These are phyloP conservation scores for Amanita exitialis DNA, from an alignment of 768 basidiomycete genomes.

Conservation along the genomic window DNA sequence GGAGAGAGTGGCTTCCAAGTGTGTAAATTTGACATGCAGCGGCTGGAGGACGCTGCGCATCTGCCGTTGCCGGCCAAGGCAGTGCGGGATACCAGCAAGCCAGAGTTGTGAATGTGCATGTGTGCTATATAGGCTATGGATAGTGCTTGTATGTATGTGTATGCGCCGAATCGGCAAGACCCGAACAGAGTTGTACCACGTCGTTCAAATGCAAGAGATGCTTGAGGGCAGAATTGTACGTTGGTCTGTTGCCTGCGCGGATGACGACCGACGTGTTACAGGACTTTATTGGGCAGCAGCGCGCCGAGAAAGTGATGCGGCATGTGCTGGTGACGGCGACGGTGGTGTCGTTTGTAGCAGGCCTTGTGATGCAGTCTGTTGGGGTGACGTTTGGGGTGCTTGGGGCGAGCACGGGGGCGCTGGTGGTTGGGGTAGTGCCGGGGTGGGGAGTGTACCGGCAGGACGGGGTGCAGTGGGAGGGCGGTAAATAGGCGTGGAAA, in stretches of 20 bases:
- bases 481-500: not conserved
- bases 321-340: constrained; percentile 33
- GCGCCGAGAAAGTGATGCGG: constrained; percentile 37
- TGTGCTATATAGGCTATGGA: too few species aligned
- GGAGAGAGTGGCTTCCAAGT: constrained; percentile 18
- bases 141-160: not conserved
- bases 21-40: constrained; percentile 19
- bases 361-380: constrained; percentile 48
- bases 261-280: constrained; percentile 12
- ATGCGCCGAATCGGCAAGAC: too few species aligned
- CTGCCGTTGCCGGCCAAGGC: not conserved
- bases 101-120: too few species aligned
- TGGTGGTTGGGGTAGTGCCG: constrained; percentile 47
- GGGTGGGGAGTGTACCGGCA: constrained; percentile 61
- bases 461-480: constrained; percentile 49
- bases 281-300: constrained; percentile 57
- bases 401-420: constrained; percentile 24
- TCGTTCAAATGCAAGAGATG: constrained; percentile 6
- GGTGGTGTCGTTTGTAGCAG: constrained; percentile 45
- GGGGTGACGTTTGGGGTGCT: constrained; percentile 41
- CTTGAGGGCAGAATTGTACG: constrained; percentile 11
- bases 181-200: not conserved
- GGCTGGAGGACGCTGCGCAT: not conserved
- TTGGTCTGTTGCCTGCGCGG: not conserved
- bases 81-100: constrained; percentile 10